Conservation (phyloP, 2,329 filamentous ascomycete genomes). For the Thermoascus crustaceus region DNA sequence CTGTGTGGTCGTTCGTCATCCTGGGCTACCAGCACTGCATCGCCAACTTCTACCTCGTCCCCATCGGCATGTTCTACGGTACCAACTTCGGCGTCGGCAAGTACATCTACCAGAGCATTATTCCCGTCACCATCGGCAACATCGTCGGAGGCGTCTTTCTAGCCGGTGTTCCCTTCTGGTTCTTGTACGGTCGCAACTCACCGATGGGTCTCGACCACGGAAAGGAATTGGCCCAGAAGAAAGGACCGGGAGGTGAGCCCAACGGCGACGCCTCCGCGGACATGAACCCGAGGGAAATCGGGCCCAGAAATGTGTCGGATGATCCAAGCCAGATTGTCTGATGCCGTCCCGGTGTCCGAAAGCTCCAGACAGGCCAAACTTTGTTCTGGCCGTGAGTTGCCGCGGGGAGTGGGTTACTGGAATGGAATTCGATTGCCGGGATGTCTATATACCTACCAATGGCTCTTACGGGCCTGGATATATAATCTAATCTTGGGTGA, state of each 20-base stretch:
- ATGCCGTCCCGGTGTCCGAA: no score
- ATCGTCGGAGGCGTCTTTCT: conserved; percentile 9
- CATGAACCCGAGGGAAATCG: no score
- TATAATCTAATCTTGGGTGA: no score
- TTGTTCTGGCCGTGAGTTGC: no score
- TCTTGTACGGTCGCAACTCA: not conserved
- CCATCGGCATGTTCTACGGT: conserved; percentile 20
- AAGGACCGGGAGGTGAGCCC: not conserved
- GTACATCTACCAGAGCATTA: conserved; percentile 42
- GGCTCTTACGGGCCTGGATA: no score
- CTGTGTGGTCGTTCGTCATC: conserved; percentile 16
- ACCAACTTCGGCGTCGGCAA: conserved; percentile 33
- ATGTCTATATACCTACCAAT: no score
- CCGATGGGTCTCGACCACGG: not conserved
- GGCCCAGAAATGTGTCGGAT: no score
- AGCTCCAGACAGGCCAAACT: no score
- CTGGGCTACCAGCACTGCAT: conserved; percentile 18
- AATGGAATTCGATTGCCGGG: no score
- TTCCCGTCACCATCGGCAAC: conserved; percentile 14
- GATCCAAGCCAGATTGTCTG: no score
- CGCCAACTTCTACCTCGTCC: conserved; percentile 17
- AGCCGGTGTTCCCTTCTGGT: conserved; percentile 4
- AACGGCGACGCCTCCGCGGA: no score
- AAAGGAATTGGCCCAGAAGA: not conserved
- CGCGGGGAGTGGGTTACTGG: no score